phyloP scores from a whole-genome alignment of 331 rosid genomes.

The Acacia pycnantha region DNA sequence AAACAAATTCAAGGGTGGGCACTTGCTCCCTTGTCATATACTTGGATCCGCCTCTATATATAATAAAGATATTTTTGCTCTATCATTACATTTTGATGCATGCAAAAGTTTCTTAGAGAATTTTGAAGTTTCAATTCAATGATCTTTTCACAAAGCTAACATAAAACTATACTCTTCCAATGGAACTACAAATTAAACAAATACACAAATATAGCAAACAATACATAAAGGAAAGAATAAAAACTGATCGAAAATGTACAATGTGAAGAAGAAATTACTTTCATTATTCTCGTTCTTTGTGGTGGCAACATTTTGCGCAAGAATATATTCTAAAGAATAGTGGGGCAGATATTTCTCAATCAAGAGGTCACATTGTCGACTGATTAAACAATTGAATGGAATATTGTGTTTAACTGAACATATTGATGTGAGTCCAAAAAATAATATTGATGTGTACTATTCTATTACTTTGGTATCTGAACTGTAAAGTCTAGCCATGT shows the following conservation, averaged over 20 bases:
- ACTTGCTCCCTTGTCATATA: too few species aligned
- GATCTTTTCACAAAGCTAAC: neutral
- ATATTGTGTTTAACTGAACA: neutral
- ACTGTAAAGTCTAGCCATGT: neutral
- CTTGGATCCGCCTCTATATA: too few species aligned
- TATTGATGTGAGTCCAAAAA: neutral
- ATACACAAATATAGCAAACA: neutral
- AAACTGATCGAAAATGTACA: neutral
- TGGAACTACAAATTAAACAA: neutral
- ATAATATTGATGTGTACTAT: neutral
- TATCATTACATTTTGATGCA: neutral
- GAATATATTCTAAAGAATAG: neutral
- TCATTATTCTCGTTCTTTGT: neutral
- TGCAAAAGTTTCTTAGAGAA: neutral
- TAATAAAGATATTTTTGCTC: neutral
- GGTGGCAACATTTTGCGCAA: neutral
- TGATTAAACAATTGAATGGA: neutral
- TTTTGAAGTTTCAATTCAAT: neutral
- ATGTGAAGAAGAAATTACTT: neutral
- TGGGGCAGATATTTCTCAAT: neutral
- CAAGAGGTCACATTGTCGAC: neutral
- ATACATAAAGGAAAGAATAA: neutral
- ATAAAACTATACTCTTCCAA: neutral
- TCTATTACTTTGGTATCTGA: neutral
- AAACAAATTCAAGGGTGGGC: too few species aligned